A percentile compares a stretch with the other conserved stretches of the same genome.
These are phyloP conservation scores for Hortaea werneckii DNA, from an alignment of 2,329 filamentous ascomycete genomes.

Conservation along the genomic window DNA sequence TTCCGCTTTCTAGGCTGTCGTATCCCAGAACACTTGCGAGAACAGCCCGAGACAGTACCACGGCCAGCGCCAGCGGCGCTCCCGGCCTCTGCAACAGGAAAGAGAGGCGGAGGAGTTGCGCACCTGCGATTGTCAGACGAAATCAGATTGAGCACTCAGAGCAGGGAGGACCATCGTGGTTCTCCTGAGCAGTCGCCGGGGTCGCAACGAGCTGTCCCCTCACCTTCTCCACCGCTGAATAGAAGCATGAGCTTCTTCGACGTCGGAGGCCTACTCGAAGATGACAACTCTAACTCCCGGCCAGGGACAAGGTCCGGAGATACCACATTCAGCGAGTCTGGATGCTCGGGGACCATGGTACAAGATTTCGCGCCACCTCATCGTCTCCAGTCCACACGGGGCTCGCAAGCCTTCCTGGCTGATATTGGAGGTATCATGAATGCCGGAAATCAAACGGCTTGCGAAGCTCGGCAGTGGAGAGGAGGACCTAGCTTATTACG, in stretches of 20 bases:
- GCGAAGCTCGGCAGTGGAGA: too few species aligned
- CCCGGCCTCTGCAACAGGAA: conserved; percentile 20
- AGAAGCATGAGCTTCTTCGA: conserved; percentile 67
- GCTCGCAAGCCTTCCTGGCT: conserved; percentile 21
- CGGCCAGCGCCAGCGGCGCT: conserved; percentile 31
- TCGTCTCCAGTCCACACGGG: conserved; percentile 13
- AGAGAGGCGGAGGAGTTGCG: neutral
- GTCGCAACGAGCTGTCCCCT: conserved; percentile 3
- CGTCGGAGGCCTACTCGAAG: conserved; percentile 64
- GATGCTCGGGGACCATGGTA: conserved; percentile 21
- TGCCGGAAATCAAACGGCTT: too few species aligned
- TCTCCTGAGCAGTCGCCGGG: conserved; percentile 1
- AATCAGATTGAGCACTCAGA: neutral
- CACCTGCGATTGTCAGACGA: neutral
- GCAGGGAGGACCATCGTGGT: conserved; percentile 5
- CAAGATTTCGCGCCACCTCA: conserved; percentile 31
- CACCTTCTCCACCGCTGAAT: conserved; percentile 9
- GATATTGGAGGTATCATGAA: conserved; percentile 17
- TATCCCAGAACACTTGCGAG: conserved; percentile 41
- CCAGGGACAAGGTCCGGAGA: neutral
- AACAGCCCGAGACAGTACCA: conserved; percentile 15
- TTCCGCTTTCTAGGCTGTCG: conserved; percentile 67
- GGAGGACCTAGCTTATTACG: too few species aligned
- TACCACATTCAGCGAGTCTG: conserved; percentile 56
- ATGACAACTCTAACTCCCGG: conserved; percentile 27